Conservation (phyloP, 75 land plant species). For the Isoetes taiwanensis region DNA sequence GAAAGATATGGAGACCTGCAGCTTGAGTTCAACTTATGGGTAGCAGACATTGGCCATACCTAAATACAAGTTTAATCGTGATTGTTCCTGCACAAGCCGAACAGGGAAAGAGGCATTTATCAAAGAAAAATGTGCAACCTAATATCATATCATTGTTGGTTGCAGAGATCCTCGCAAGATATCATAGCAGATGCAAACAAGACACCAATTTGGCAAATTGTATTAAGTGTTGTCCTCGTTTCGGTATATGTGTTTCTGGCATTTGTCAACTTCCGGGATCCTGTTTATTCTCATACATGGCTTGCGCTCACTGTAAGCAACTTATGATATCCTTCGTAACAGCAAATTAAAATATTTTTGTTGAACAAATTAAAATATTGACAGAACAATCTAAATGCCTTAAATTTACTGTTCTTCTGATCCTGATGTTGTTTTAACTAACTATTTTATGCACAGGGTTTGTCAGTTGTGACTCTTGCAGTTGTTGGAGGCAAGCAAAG, state of each 20-base stretch:
- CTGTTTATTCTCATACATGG: constrained; percentile 32
- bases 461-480: no score
- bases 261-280: constrained; percentile 27
- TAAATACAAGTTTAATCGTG: no score
- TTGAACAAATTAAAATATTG: no score
- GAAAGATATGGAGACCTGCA: constrained; percentile 21
- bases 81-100: no score
- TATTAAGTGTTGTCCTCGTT: constrained; percentile 22
- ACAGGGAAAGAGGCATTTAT: no score
- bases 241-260: constrained; percentile 21
- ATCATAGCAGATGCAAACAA: constrained; percentile 28
- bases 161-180: constrained; percentile 32
- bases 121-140: not conserved
- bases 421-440: no score
- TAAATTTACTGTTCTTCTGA: no score
- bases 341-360: no score
- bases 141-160: not conserved
- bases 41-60: constrained; percentile 5
- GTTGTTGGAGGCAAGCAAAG: no score
- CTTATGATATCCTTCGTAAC: no score
- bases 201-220: constrained; percentile 27
- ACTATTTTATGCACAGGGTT: no score
- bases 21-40: constrained; percentile 32
- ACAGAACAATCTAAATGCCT: no score
- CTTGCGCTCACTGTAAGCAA: constrained; percentile 27